phyloP scores from a whole-genome alignment of 148 eudicot species.

The Fallopia convolvulus region DNA sequence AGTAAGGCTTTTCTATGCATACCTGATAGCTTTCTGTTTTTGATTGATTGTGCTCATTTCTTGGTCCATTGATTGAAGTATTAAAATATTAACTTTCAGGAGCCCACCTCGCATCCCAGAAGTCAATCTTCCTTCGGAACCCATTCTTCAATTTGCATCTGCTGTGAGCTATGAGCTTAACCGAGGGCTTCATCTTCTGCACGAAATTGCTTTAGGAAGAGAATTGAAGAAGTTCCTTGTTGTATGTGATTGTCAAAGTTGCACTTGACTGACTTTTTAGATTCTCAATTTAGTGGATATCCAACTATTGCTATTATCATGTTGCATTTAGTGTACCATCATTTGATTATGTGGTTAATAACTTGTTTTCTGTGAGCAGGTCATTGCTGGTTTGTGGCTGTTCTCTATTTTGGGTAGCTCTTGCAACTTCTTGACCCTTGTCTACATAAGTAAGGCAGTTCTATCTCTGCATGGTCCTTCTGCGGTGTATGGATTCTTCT shows the following conservation, averaged over 20 bases:
- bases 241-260: constrained; percentile 27
- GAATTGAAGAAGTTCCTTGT: constrained; percentile 54
- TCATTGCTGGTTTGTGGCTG: constrained; percentile 81
- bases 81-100: constrained; percentile 27
- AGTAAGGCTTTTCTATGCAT: constrained; percentile 21
- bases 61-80: background rate
- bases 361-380: constrained; percentile 28
- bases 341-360: too few species aligned
- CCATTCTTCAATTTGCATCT: constrained; percentile 30
- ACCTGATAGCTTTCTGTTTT: background rate
- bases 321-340: background rate
- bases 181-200: constrained; percentile 32
- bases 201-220: constrained; percentile 45
- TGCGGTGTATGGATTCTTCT: background rate
- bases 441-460: constrained; percentile 60
- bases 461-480: background rate
- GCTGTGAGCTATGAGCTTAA: constrained; percentile 41
- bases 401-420: constrained; percentile 60
- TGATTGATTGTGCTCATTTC: background rate
- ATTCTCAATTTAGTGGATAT: background rate
- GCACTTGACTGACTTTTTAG: background rate
- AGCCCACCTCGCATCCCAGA: constrained; percentile 49
- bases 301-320: background rate
- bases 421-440: constrained; percentile 72
- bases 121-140: constrained; percentile 42